Percentiles rank a stretch among this genome's conserved stretches.
These are phyloP conservation scores for Aechmea fasciata DNA, from an alignment of 176 grass and related monocot genomes.

Conservation along the genomic window DNA sequence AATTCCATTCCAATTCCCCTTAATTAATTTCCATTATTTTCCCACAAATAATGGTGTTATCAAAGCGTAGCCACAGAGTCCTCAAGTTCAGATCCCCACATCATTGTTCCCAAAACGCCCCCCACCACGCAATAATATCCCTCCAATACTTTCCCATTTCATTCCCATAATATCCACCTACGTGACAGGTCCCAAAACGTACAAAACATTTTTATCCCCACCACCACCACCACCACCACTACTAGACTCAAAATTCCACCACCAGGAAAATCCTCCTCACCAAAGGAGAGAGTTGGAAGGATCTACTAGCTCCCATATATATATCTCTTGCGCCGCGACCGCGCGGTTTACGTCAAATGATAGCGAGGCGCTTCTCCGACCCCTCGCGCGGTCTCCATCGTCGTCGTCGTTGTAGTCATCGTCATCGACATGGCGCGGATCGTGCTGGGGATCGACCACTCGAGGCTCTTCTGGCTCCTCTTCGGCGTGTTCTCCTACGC, in stretches of 20 bases:
- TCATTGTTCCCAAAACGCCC: background rate
- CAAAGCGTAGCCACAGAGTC: conserved; percentile 31
- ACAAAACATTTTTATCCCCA: background rate
- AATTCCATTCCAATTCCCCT: no score
- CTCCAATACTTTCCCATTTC: background rate
- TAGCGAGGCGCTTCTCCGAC: conserved; percentile 29
- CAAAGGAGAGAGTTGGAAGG: background rate
- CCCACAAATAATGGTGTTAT: conserved; percentile 44
- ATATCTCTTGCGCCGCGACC: background rate
- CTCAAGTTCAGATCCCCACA: conserved; percentile 41
- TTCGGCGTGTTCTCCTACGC: conserved; percentile 32
- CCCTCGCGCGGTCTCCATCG: conserved; percentile 9
- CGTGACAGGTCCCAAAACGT: conserved; percentile 1
- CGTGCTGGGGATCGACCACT: conserved; percentile 33
- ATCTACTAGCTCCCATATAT: background rate
- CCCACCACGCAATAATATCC: background rate
- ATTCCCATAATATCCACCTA: conserved; percentile 4
- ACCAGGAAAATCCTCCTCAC: background rate
- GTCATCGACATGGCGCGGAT: conserved; percentile 42
- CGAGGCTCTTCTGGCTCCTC: conserved; percentile 43
- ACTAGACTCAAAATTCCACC: conserved; percentile 15
- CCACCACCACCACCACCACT: conserved; percentile 18
- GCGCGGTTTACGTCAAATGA: conserved; percentile 22
- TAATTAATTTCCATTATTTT: conserved; percentile 1
- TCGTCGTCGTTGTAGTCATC: no score